phyloP scores from a whole-genome alignment of 768 basidiomycete genomes.

The Lepiota brunneoincarnata region DNA sequence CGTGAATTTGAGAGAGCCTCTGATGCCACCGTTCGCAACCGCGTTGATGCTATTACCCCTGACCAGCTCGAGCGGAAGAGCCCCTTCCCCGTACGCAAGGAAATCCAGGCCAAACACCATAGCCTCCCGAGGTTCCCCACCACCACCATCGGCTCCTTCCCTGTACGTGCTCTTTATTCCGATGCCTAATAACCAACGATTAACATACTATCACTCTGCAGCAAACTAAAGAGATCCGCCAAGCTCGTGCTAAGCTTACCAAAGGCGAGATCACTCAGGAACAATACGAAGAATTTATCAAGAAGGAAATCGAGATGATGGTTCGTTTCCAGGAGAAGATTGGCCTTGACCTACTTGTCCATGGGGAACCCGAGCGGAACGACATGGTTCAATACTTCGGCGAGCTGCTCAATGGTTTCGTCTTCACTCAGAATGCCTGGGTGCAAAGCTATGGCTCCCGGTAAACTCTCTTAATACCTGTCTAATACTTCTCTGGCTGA shows the following conservation, averaged over 20 bases:
- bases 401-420: constrained; percentile 91
- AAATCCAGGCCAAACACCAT: constrained; percentile 85
- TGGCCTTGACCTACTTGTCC: constrained; percentile 95
- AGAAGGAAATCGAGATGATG: constrained; percentile 92
- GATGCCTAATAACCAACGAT: not conserved
- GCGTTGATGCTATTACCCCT: constrained; percentile 87
- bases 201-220: constrained; percentile 26
- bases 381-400: constrained; percentile 99
- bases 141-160: constrained; percentile 98
- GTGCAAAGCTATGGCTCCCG: constrained; percentile 99
- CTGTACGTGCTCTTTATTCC: constrained; percentile 44
- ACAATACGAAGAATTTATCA: constrained; percentile 96
- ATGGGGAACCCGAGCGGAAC: constrained; percentile 98
- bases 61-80: constrained; percentile 86
- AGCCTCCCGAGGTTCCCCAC: constrained; percentile 97
- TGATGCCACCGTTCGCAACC: constrained; percentile 92
- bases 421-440: constrained; percentile 99
- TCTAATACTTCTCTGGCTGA: not conserved
- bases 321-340: constrained; percentile 97
- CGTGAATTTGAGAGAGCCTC: constrained; percentile 93
- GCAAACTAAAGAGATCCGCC: constrained; percentile 99
- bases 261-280: constrained; percentile 85
- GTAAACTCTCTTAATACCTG: constrained; percentile 33
- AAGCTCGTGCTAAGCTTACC: constrained; percentile 90
- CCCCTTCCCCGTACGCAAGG: constrained; percentile 83